phyloP scores from a whole-genome alignment of 2,329 filamentous ascomycete species.

The Fusarium sp. region DNA sequence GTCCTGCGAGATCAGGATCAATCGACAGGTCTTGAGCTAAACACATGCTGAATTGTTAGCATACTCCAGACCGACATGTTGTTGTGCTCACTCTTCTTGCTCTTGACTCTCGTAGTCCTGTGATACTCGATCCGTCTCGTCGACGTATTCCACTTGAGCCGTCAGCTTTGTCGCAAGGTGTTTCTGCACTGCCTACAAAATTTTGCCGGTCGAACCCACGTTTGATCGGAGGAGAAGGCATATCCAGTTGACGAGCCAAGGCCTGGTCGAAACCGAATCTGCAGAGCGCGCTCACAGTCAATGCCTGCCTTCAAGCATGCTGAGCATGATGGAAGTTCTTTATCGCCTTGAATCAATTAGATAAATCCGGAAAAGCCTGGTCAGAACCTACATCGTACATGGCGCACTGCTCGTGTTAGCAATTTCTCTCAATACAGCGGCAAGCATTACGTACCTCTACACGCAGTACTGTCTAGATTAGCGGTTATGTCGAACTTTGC shows the following conservation, averaged over 20 bases:
- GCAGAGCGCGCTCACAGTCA: background rate
- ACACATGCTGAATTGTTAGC: background rate
- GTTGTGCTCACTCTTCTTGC: background rate
- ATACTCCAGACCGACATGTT: background rate
- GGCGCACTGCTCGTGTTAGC: background rate
- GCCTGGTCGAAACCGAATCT: background rate
- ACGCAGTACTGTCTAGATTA: background rate
- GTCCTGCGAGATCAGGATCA: background rate
- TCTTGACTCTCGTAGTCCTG: background rate
- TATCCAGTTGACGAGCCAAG: background rate
- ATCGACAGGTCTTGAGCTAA: rapidly evolving
- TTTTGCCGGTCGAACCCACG: background rate
- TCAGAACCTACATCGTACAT: background rate
- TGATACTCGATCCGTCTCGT: background rate
- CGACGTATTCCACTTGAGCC: background rate
- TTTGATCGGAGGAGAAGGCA: background rate
- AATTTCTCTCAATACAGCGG: rapidly evolving
- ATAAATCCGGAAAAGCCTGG: rapidly evolving
- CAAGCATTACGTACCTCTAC: background rate
- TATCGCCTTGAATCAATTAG: background rate
- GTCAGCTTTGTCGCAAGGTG: background rate
- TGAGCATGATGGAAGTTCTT: background rate
- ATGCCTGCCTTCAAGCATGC: background rate
- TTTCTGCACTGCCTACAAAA: background rate
- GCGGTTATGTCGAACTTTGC: rapidly evolving